A percentile compares a stretch with the other conserved stretches of the same genome.
Evolutionary conservation across 225 moss, liverwort and hornwort genomes (phyloP).

Genomic region (Marchantia polymorpha): DNA sequence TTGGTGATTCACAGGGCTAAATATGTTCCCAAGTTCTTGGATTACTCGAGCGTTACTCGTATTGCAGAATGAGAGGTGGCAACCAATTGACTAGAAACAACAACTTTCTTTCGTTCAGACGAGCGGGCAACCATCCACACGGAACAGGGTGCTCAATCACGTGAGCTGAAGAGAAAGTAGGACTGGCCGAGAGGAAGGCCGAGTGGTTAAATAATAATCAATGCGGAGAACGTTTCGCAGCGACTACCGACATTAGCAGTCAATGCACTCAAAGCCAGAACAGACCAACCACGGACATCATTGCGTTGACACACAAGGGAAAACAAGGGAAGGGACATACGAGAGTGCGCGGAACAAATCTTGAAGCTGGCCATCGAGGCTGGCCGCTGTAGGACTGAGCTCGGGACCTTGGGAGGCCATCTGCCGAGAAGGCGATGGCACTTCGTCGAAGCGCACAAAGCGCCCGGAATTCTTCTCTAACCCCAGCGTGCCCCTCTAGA

Average conservation of each 20-base stretch:
- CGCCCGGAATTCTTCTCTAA: slow-evolving; percentile 47
- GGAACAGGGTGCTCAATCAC: not conserved
- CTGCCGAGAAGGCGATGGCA: slow-evolving; percentile 56
- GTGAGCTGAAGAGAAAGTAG: not conserved
- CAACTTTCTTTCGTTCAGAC: not conserved
- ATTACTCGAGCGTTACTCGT: not conserved
- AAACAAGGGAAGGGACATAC: slow-evolving; percentile 44
- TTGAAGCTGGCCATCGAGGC: slow-evolving; percentile 82
- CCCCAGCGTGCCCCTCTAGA: slow-evolving; percentile 41
- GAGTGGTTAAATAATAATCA: not conserved
- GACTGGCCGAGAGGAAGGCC: not conserved
- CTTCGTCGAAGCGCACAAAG: slow-evolving; percentile 62
- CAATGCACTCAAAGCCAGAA: not conserved
- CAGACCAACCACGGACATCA: not conserved
- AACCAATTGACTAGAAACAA: not conserved
- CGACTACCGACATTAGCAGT: not conserved
- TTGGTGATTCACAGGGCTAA: not conserved
- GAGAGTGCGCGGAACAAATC: slow-evolving; percentile 84
- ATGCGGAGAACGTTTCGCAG: not conserved
- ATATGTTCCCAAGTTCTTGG: not conserved
- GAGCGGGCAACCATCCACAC: not conserved
- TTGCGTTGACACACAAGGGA: not conserved
- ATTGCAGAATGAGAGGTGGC: not conserved
- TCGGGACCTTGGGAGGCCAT: slow-evolving; percentile 43
- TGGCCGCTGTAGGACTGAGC: slow-evolving; percentile 53